These are phyloP conservation scores for Cladosporium phlei DNA, from an alignment of 2,329 filamentous ascomycete species.

Conservation along the genomic window DNA sequence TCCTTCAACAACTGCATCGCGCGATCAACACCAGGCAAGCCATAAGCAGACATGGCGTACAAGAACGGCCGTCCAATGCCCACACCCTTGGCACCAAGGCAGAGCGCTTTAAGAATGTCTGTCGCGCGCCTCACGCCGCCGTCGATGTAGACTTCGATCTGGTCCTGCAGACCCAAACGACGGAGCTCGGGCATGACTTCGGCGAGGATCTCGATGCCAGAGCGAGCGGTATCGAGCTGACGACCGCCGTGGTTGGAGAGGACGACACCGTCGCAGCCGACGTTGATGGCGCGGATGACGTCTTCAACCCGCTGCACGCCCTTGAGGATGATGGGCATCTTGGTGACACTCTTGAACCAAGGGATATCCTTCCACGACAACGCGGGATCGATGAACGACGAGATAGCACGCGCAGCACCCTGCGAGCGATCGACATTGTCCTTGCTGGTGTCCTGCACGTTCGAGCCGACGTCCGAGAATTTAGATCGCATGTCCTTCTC, in stretches of 20 bases:
- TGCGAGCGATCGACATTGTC: constrained; percentile 77
- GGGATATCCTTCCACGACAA: constrained; percentile 82
- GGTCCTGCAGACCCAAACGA: constrained; percentile 65
- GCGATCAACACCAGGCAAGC: constrained; percentile 76
- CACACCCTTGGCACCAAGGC: constrained; percentile 84
- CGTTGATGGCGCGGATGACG: constrained; percentile 70
- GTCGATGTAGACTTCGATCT: constrained; percentile 78
- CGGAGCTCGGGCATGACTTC: constrained; percentile 88
- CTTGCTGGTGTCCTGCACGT: constrained; percentile 66
- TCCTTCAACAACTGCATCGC: constrained; percentile 73
- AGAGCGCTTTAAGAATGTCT: constrained; percentile 92
- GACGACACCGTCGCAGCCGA: constrained; percentile 80
- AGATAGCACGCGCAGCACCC: constrained; percentile 91
- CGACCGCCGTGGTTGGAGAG: constrained; percentile 94
- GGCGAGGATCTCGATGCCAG: constrained; percentile 81
- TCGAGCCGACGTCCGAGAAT: constrained; percentile 65
- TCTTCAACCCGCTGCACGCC: constrained; percentile 95
- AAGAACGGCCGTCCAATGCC: constrained; percentile 93
- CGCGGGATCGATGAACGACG: constrained; percentile 91
- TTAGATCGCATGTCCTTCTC: constrained; percentile 98
- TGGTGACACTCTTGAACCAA: constrained; percentile 86
- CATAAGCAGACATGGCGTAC: constrained; percentile 93
- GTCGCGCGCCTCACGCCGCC: constrained; percentile 86
- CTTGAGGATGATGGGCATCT: constrained; percentile 94
- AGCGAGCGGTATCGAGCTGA: constrained; percentile 87